A percentile compares a stretch with the other conserved stretches of the same genome.
These are phyloP conservation scores for Suhomyces kunorum DNA, from an alignment of 1,139 yeast genomes.

Conservation along the genomic window DNA sequence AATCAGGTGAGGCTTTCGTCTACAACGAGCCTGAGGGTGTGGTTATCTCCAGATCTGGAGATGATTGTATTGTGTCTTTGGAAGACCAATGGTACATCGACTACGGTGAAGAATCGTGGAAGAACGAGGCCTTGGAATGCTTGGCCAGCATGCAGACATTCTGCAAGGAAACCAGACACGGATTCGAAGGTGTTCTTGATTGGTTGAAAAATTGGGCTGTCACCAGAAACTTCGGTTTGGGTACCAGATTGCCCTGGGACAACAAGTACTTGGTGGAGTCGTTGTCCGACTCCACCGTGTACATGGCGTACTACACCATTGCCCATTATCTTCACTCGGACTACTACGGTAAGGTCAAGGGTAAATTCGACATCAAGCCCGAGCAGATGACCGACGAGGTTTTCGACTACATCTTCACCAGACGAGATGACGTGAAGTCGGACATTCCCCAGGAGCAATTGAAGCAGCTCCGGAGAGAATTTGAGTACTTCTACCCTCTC, in stretches of 20 bases:
- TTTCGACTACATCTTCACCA: slow-evolving; percentile 85
- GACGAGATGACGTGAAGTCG: slow-evolving; percentile 58
- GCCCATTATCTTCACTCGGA: slow-evolving; percentile 84
- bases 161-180: slow-evolving; percentile 83
- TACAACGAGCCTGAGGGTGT: slow-evolving; percentile 93
- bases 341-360: slow-evolving; percentile 75
- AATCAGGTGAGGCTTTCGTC: slow-evolving; percentile 76
- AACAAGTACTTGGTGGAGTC: slow-evolving; percentile 91
- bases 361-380: slow-evolving; percentile 72
- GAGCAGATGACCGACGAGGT: slow-evolving; percentile 92
- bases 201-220: slow-evolving; percentile 99
- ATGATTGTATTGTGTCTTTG: slow-evolving; percentile 91
- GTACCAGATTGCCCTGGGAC: slow-evolving; percentile 98
- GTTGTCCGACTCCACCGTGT: slow-evolving; percentile 91
- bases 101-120: slow-evolving; percentile 96
- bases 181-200: slow-evolving; percentile 89
- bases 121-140: slow-evolving; percentile 79
- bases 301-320: slow-evolving; percentile 94
- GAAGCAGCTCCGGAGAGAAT: slow-evolving; percentile 81
- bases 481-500: slow-evolving; percentile 92
- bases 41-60: slow-evolving; percentile 94
- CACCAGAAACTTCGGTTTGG: slow-evolving; percentile 94
- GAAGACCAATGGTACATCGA: slow-evolving; percentile 99
- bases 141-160: slow-evolving; percentile 76
- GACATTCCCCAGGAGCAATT: slow-evolving; percentile 70